These are phyloP conservation scores for Rhizopus delemar DNA, from an alignment of 371 early-diverging fungal genomes.

Conservation along the genomic window DNA sequence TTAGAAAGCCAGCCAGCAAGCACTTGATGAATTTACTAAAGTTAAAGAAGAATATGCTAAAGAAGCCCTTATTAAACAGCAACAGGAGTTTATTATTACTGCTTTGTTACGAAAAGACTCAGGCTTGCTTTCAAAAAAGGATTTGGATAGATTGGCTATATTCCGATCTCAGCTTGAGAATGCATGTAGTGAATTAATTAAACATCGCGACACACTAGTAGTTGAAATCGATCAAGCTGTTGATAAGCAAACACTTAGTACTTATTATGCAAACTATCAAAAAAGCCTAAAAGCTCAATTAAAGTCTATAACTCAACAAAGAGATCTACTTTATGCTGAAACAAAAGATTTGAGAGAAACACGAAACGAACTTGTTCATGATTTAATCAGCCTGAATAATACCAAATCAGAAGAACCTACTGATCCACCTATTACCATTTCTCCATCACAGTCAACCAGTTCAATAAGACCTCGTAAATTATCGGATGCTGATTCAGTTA, in stretches of 20 bases:
- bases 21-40: slow-evolving; percentile 30
- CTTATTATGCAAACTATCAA: slow-evolving; percentile 15
- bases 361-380: slow-evolving; percentile 14
- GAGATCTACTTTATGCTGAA: slow-evolving; percentile 27
- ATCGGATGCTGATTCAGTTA: slow-evolving; percentile 23
- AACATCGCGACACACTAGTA: slow-evolving; percentile 23
- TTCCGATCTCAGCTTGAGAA: slow-evolving; percentile 28
- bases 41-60: slow-evolving; percentile 18
- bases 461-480: slow-evolving; percentile 14
- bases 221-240: slow-evolving; percentile 14
- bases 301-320: slow-evolving; percentile 24
- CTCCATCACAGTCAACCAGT: slow-evolving; percentile 5
- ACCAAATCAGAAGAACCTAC: slow-evolving; percentile 38
- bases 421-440: not conserved
- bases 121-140: slow-evolving; percentile 26
- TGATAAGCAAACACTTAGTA: slow-evolving; percentile 4
- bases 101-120: slow-evolving; percentile 14
- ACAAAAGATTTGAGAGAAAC: slow-evolving; percentile 20
- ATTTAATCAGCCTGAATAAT: slow-evolving; percentile 55
- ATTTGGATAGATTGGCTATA: slow-evolving; percentile 22
- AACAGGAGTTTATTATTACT: slow-evolving; percentile 17
- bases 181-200: slow-evolving; percentile 29
- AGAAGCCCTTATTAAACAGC: slow-evolving; percentile 15
- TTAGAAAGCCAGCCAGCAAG: slow-evolving; percentile 29
- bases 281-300: slow-evolving; percentile 26